phyloP scores from a whole-genome alignment of 2,329 filamentous ascomycete species.

The Fusarium fracticaudum region DNA sequence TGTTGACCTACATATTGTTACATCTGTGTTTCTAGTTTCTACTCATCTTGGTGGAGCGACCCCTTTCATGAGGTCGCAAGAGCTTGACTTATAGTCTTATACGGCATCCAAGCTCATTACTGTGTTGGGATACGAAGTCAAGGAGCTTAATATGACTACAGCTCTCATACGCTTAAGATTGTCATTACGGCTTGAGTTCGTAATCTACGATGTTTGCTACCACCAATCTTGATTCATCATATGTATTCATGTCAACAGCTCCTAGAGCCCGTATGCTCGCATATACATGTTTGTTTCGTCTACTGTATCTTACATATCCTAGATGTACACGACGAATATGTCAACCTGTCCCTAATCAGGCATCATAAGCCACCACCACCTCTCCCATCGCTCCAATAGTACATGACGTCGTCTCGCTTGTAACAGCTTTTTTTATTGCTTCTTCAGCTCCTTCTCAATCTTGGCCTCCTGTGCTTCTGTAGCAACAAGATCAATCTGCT shows the following conservation, averaged over 20 bases:
- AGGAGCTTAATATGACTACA: neutral
- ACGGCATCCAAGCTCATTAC: neutral
- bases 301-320: slow-evolving; percentile 42
- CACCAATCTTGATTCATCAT: neutral
- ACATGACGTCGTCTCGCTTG: slow-evolving; percentile 15
- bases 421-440: slow-evolving; percentile 16
- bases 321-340: slow-evolving; percentile 39
- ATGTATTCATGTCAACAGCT: neutral
- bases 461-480: slow-evolving; percentile 29
- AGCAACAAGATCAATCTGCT: slow-evolving; percentile 22
- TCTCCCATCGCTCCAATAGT: slow-evolving; percentile 16
- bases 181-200: neutral
- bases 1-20: neutral
- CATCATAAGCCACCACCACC: neutral
- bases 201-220: neutral
- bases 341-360: slow-evolving; percentile 4
- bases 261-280: neutral
- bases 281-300: slow-evolving; percentile 20
- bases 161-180: no score
- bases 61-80: slow-evolving; percentile 1
- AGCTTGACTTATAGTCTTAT: slow-evolving; percentile 16
- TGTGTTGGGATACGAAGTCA: neutral
- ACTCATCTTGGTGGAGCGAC: slow-evolving; percentile 1
- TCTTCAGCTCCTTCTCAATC: slow-evolving; percentile 36
- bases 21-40: neutral